Evolutionary conservation across 306 rosid genomes (phyloP).

Genomic region (Prunus mongolica): DNA sequence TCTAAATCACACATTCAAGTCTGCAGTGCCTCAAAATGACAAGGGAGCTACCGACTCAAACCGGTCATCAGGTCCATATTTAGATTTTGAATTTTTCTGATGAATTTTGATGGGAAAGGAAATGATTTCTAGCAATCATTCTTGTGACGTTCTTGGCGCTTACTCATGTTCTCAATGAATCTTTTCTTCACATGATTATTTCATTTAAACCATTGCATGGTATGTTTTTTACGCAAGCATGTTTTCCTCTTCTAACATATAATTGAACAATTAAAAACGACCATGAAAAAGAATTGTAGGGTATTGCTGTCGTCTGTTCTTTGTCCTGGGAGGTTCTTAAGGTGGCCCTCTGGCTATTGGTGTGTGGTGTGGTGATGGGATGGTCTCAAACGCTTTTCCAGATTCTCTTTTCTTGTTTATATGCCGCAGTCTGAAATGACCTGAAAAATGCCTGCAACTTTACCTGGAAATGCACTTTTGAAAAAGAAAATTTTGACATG

Average conservation of each 20-base stretch:
- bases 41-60: slow-evolving; percentile 36
- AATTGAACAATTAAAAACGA: no score
- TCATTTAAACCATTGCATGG: background rate
- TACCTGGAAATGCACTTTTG: slow-evolving; percentile 33
- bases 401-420: background rate
- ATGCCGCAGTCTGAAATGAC: slow-evolving; percentile 24
- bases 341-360: background rate
- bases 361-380: background rate
- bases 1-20: slow-evolving; percentile 23
- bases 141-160: slow-evolving; percentile 19
- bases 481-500: slow-evolving; percentile 25
- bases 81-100: slow-evolving; percentile 61
- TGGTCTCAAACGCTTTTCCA: no score
- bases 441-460: slow-evolving; percentile 18
- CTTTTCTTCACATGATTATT: slow-evolving; percentile 3
- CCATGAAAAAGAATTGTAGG: no score
- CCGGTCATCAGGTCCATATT: slow-evolving; percentile 50
- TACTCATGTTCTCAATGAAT: slow-evolving; percentile 33
- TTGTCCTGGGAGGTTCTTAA: no score
- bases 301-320: no score
- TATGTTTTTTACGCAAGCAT: background rate
- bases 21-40: slow-evolving; percentile 25
- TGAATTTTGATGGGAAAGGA: background rate
- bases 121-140: background rate
- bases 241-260: background rate